Conservation (phyloP, 2,329 filamentous ascomycete species). For the Botrytis deweyae region DNA sequence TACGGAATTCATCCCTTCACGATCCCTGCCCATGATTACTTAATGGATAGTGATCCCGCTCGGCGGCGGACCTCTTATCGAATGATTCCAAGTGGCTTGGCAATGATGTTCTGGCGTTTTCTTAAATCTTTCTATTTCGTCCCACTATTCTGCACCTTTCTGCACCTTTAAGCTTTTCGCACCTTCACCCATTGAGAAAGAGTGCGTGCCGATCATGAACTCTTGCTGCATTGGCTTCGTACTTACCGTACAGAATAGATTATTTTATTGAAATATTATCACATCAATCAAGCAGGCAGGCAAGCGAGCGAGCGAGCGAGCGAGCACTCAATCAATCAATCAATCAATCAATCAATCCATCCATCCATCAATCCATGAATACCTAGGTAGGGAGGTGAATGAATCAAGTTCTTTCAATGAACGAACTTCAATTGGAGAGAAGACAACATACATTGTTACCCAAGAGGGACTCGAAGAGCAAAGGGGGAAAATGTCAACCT, state of each 20-base stretch:
- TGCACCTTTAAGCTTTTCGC: not conserved
- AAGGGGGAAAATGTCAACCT: not conserved
- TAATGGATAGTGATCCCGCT: not conserved
- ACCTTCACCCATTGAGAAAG: not conserved
- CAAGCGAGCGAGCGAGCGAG: too few species aligned
- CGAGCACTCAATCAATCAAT: too few species aligned
- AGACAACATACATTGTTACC: not conserved
- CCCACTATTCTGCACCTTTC: not conserved
- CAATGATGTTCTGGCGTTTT: not conserved
- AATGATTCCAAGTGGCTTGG: conserved; percentile 14
- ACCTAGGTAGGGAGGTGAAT: too few species aligned
- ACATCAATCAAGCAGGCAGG: not conserved
- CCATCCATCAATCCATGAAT: not conserved
- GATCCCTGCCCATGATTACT: not conserved
- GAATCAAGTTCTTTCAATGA: too few species aligned
- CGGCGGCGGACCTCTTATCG: conserved; percentile 1
- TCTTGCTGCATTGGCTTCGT: not conserved
- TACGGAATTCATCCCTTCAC: not conserved
- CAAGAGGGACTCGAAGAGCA: not conserved
- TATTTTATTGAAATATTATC: not conserved
- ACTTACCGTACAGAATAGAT: not conserved
- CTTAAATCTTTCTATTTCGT: not conserved
- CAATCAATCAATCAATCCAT: not conserved
- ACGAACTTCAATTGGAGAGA: not conserved
- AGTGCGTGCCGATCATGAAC: not conserved